Evolutionary conservation across 2,329 filamentous ascomycete species (phyloP), one percentile per base, ranked within the genome.

Genomic region (Amylocarpus encephaloides): DNA sequence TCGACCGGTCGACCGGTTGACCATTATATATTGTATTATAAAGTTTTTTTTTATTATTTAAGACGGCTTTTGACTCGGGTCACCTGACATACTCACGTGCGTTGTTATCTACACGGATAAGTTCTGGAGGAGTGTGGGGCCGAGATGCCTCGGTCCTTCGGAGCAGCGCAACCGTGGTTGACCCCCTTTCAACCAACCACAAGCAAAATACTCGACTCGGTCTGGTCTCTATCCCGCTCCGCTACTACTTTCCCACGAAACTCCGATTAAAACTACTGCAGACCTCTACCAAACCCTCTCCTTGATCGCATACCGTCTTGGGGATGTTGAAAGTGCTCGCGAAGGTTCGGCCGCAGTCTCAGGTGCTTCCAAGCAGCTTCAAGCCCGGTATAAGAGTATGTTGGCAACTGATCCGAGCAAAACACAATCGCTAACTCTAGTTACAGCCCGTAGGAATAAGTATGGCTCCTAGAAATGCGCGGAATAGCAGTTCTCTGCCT

Each of bases 401-500:
- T 49, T 32, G 30, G 13, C 22, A n/a, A 36, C 13, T 9, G 16
- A 15, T n/a, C 42, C 35, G 15, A 18, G n/a, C 16, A 10, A 35
- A 15, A 40, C n/a, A 39, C 40, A 34, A 47, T 18, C 12, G 48
- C 59, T 62, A 49, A 64, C 43, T 50, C n/a, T 22, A 35, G 18
- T 43, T 16, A 36, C 46, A 66, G 64, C 56, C 15, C 41, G 48
- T 52, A 44, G 57, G 48, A 65, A 82, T 54, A 50, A 56, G 43
- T 63, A 82, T 83, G 78, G 75, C 78, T 41, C 70, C 74, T 46
- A 68, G 73, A 56, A 67, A 70, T 59, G 73, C 68, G 66, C 70
- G 79, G 66, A 76, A 72, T 67, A 81, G 72, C 64, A 82, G 78
- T 71, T 79, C 79, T 44, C 68, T 80, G 48, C 76, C 77, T 49